Evolutionary conservation across 1,284 basidiomycete species (phyloP), one percentile per base, ranked within the genome.

Genomic region (Ganoderma lingzhi): DNA sequence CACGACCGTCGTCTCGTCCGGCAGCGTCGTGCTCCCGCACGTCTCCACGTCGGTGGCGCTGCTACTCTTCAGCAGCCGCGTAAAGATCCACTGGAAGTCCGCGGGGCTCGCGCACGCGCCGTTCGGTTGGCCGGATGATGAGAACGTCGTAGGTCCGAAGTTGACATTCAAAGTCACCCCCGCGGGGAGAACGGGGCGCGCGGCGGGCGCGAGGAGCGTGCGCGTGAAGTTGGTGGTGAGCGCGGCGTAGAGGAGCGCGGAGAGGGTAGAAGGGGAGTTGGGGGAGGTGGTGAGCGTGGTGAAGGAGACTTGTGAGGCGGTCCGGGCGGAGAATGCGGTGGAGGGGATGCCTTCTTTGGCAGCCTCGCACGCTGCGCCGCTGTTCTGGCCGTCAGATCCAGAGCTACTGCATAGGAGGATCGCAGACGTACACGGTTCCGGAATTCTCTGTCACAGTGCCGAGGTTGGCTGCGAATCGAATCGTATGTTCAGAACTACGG

Each of bases 121-220:
- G 51, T 63, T 66, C 6, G 69, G 58, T 30, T 32, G 41, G 37
- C 74, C 78, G 53, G 81, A 78, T 2, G 66, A 65, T 10, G 71
- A 62, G 69, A 72, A 69, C 12, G 69, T 63, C 2, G 80, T 82
- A 32, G 81, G 72, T 0, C 84, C 83, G 77, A 83, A 87, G 78
- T 89, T 88, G 70, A 88, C 85, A 75, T 87, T 87, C 64, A 88
- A 67, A 62, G 79, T 80, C 58, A 82, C 79, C 37, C 80, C 80
- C 0, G 75, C 44, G 3, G 86, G 85, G 17, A 87, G 81, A 65
- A 85, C 78, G 0, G 82, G 81, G 10, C 67, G 65, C 30, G 73
- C 71, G 39, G 74, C 69, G 12, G 75, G 68, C 59, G 72, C 75
- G 69, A 86, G 75, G 58, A 87, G 80, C 1, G 81, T 77, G 2